Evolutionary conservation across 2,329 filamentous ascomycete genomes (phyloP).

Genomic region (Sporothrix inflata): DNA sequence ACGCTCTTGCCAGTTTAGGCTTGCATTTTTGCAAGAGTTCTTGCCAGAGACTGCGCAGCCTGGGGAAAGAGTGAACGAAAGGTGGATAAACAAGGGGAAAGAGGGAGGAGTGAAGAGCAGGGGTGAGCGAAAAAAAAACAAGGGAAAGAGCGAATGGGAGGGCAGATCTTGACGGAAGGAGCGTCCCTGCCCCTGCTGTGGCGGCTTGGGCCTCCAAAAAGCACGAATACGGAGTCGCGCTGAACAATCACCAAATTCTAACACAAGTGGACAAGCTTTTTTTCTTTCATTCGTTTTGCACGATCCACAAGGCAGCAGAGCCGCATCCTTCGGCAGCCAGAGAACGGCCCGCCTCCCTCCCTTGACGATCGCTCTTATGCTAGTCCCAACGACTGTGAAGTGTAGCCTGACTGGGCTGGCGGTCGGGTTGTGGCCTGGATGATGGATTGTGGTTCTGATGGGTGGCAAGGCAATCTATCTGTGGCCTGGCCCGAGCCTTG

Average conservation of each 20-base stretch:
- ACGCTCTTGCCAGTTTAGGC: background rate
- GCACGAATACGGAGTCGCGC: background rate
- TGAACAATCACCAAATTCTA: background rate
- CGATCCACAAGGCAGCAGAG: background rate
- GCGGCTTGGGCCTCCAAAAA: background rate
- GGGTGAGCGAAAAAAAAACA: background rate
- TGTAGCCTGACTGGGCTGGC: background rate
- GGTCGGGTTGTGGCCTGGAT: background rate
- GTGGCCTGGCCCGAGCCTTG: background rate
- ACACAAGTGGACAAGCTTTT: no score
- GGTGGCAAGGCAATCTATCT: background rate
- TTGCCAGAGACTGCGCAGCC: background rate
- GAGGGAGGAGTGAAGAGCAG: background rate
- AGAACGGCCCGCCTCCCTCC: background rate
- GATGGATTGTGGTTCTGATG: background rate
- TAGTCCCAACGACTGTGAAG: background rate
- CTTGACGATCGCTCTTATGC: background rate
- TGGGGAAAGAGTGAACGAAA: background rate
- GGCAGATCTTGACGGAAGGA: background rate
- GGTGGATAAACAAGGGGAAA: background rate
- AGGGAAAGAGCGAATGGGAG: conserved; percentile 5
- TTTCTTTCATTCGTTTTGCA: background rate
- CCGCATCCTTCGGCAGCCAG: background rate
- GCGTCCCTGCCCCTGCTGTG: background rate
- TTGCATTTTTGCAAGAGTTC: background rate